Evolutionary conservation across 805 yeast species (phyloP).

Genomic region (Deakozyma indianensis): DNA sequence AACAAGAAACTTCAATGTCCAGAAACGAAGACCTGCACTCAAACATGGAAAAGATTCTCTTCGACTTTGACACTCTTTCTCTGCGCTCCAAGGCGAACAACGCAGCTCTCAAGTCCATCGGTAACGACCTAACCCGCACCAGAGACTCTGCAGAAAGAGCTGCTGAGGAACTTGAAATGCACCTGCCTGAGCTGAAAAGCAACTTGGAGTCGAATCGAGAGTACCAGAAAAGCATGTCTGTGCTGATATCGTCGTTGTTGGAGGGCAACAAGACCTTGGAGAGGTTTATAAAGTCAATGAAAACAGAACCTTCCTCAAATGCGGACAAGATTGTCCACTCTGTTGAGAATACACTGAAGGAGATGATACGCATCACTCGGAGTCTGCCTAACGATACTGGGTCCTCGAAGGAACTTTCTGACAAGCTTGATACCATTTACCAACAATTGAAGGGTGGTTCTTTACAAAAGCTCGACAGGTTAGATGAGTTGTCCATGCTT

Average conservation of each 20-base stretch:
- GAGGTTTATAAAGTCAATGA: constrained; percentile 3
- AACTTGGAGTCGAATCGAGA: constrained; percentile 15
- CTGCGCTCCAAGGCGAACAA: constrained; percentile 25
- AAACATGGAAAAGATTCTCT: constrained; percentile 11
- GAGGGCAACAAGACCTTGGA: constrained; percentile 10
- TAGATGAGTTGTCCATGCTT: constrained; percentile 4
- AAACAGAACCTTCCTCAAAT: neutral
- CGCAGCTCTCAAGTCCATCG: constrained; percentile 12
- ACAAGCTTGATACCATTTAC: constrained; percentile 5
- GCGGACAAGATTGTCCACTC: neutral
- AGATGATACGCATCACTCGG: constrained; percentile 6
- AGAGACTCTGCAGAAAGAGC: constrained; percentile 9
- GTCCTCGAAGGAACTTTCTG: neutral
- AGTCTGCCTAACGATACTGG: constrained; percentile 5
- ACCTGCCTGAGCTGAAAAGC: constrained; percentile 14
- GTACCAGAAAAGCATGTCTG: constrained; percentile 11
- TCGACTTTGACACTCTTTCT: constrained; percentile 20
- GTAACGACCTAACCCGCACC: constrained; percentile 7
- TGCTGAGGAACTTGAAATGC: constrained; percentile 11
- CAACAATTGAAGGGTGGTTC: neutral
- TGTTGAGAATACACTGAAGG: constrained; percentile 4
- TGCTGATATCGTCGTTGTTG: constrained; percentile 10
- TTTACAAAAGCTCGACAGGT: constrained; percentile 2
- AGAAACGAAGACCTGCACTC: constrained; percentile 21
- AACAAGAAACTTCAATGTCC: constrained; percentile 17